A percentile compares a stretch with the other conserved stretches of the same genome.
These are phyloP conservation scores for Phialophora expanda DNA, from an alignment of 2,329 filamentous ascomycete genomes.

Conservation along the genomic window DNA sequence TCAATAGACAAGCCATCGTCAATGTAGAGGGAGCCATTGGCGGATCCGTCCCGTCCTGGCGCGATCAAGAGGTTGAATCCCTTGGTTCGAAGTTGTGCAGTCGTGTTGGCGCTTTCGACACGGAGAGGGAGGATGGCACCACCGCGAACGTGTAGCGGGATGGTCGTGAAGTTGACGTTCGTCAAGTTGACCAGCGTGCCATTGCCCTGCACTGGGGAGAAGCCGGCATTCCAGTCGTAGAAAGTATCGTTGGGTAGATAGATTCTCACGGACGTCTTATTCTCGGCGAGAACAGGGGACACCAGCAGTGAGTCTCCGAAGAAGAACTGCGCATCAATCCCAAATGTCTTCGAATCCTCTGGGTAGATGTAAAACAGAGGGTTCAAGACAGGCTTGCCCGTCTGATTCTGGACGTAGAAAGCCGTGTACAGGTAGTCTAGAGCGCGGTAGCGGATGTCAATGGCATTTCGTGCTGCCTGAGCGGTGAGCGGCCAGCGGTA, in stretches of 20 bases:
- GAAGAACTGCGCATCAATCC: constrained; percentile 63
- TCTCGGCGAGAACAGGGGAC: constrained; percentile 60
- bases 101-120: constrained; percentile 62
- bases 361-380: constrained; percentile 77
- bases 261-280: constrained; percentile 58
- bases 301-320: constrained; percentile 63
- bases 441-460: constrained; percentile 74
- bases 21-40: constrained; percentile 71
- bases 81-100: constrained; percentile 63
- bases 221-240: constrained; percentile 65
- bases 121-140: constrained; percentile 66
- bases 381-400: constrained; percentile 69
- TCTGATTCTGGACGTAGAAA: constrained; percentile 63
- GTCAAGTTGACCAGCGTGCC: constrained; percentile 53
- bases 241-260: constrained; percentile 65
- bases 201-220: constrained; percentile 49
- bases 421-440: constrained; percentile 81
- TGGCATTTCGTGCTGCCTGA: constrained; percentile 68
- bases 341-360: constrained; percentile 58
- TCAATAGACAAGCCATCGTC: constrained; percentile 75
- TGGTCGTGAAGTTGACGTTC: constrained; percentile 57
- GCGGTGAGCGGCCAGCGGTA: constrained; percentile 71
- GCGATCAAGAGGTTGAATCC: constrained; percentile 75
- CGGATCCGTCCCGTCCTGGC: constrained; percentile 65
- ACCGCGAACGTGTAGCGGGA: constrained; percentile 68